Evolutionary conservation across 2,329 filamentous ascomycete genomes (phyloP).

Genomic region (Trichoderma sp.): DNA sequence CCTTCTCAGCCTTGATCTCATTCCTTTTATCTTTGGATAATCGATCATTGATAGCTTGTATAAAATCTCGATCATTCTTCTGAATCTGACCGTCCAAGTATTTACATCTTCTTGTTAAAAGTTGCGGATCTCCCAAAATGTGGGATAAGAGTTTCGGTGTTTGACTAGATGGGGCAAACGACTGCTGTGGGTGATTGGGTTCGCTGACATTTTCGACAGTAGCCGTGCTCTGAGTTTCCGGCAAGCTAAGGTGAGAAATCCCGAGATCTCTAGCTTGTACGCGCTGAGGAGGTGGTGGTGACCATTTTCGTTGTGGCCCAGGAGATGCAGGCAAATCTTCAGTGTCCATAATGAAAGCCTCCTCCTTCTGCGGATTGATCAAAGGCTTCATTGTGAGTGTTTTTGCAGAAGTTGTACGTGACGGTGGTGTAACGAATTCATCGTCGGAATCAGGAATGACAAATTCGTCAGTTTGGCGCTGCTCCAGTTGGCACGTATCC

Average conservation of each 20-base stretch:
- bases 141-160: constrained; percentile 30
- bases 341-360: constrained; percentile 15
- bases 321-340: constrained; percentile 8
- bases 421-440: constrained; percentile 43
- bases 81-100: constrained; percentile 42
- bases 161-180: constrained; percentile 24
- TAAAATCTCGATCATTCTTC: constrained; percentile 48
- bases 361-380: constrained; percentile 14
- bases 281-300: not conserved
- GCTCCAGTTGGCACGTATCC: not conserved
- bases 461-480: constrained; percentile 29
- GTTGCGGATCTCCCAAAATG: constrained; percentile 30
- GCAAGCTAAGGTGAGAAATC: not conserved
- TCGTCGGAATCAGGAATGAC: constrained; percentile 58
- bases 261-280: not conserved
- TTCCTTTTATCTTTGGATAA: constrained; percentile 45
- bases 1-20: constrained; percentile 49
- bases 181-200: not conserved
- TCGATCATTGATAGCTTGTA: constrained; percentile 45
- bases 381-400: constrained; percentile 6
- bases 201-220: constrained; percentile 2
- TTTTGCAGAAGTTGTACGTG: constrained; percentile 22
- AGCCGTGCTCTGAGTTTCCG: constrained; percentile 9
- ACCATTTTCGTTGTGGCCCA: not conserved
- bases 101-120: constrained; percentile 37